phyloP scores from a whole-genome alignment of 345 rosid genomes.

The Litchi chinensis region DNA sequence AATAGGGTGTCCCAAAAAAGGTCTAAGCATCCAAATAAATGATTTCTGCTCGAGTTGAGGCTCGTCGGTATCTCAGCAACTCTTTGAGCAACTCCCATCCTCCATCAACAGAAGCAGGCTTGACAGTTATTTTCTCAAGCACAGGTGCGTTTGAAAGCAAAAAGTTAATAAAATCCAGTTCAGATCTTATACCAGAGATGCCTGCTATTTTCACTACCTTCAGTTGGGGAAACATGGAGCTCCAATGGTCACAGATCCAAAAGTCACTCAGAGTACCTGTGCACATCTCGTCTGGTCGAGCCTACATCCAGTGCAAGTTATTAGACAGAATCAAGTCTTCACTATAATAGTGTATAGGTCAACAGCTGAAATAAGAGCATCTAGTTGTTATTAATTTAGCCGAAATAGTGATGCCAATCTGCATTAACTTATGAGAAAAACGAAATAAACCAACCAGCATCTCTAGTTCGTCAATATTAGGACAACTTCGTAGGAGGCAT shows the following conservation, averaged over 20 bases:
- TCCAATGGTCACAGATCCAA: conserved; percentile 54
- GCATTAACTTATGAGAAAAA: neutral
- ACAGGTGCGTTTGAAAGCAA: conserved; percentile 59
- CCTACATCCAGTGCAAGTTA: conserved; percentile 33
- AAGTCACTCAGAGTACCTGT: conserved; percentile 25
- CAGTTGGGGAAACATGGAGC: conserved; percentile 48
- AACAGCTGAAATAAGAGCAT: neutral
- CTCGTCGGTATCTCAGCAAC: conserved; percentile 58
- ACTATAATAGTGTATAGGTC: neutral
- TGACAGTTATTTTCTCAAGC: conserved; percentile 61
- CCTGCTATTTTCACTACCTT: conserved; percentile 47
- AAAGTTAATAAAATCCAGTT: conserved; percentile 59
- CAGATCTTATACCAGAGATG: conserved; percentile 47
- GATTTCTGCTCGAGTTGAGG: conserved; percentile 56
- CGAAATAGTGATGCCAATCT: neutral
- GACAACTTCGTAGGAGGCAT: conserved; percentile 64
- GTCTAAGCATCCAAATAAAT: conserved; percentile 52
- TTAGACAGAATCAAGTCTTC: neutral
- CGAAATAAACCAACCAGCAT: conserved; percentile 45
- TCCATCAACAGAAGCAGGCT: conserved; percentile 46
- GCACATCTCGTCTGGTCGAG: conserved; percentile 49
- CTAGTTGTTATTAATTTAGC: neutral
- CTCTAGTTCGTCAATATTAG: conserved; percentile 66
- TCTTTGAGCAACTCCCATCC: conserved; percentile 56
- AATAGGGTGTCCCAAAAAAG: neutral